Percentiles rank a stretch among this genome's conserved stretches.
Evolutionary conservation across 306 rosid species (phyloP).

Genomic region (Castanospermum australe): DNA sequence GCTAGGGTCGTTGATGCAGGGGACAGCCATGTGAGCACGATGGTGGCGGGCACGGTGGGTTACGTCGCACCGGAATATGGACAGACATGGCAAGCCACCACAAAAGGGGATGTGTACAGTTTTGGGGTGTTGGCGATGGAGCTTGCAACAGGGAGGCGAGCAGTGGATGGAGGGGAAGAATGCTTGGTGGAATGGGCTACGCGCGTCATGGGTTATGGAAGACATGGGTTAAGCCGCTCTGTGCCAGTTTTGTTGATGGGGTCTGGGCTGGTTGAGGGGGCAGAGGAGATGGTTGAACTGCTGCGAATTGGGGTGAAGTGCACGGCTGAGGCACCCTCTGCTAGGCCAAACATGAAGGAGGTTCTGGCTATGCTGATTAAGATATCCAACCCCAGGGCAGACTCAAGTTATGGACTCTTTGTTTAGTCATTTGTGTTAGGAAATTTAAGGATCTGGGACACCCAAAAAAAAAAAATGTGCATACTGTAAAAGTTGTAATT

Average conservation of each 20-base stretch:
- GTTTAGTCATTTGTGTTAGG: constrained; percentile 33
- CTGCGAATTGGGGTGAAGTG: constrained; percentile 77
- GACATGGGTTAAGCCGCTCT: constrained; percentile 34
- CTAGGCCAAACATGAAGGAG: constrained; percentile 93
- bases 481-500: constrained; percentile 15
- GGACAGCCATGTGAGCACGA: constrained; percentile 91
- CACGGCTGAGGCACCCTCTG: constrained; percentile 65
- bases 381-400: constrained; percentile 38
- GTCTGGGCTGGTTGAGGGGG: constrained; percentile 63
- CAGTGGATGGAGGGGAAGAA: constrained; percentile 96
- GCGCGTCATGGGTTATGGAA: constrained; percentile 63
- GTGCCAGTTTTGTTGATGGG: constrained; percentile 63
- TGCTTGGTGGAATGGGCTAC: constrained; percentile 85
- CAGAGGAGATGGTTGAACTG: constrained; percentile 76
- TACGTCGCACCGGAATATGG: constrained; percentile 97
- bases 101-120: constrained; percentile 94
- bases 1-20: constrained; percentile 84
- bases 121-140: constrained; percentile 88
- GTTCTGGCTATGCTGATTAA: constrained; percentile 68
- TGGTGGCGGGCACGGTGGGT: constrained; percentile 93
- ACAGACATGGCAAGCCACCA: constrained; percentile 93
- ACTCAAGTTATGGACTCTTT: constrained; percentile 36
- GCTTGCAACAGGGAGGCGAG: constrained; percentile 79
- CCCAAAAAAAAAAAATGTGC: constrained; percentile 27
- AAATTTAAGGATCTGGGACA: background rate